These are phyloP conservation scores for Candida argentea DNA, from an alignment of 805 yeast genomes.

Conservation along the genomic window DNA sequence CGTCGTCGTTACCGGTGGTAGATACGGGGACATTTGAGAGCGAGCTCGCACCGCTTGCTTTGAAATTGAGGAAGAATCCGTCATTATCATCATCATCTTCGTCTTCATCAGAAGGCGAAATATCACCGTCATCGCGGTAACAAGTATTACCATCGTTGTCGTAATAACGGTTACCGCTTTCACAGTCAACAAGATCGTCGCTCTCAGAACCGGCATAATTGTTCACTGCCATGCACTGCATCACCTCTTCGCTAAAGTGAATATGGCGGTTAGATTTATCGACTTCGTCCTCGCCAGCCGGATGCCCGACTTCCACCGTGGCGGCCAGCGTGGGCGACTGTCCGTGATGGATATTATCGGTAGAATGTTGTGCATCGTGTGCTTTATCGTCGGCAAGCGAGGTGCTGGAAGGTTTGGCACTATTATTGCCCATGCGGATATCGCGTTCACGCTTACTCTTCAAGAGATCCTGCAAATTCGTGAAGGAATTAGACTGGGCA, in stretches of 20 bases:
- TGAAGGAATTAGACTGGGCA: conserved; percentile 9
- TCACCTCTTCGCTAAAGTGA: conserved; percentile 89
- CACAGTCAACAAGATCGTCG: conserved; percentile 21
- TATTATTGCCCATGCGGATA: not conserved
- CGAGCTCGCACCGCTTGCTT: conserved; percentile 26
- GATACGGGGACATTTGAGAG: conserved; percentile 10
- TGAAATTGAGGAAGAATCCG: conserved; percentile 55
- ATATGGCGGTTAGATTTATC: conserved; percentile 47
- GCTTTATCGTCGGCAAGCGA: not conserved
- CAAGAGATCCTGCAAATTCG: conserved; percentile 7
- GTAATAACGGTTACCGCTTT: conserved; percentile 2
- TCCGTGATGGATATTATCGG: too few species aligned
- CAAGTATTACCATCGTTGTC: conserved; percentile 3
- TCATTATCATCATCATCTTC: conserved; percentile 28
- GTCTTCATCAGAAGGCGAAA: conserved; percentile 5
- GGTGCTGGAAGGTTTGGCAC: not conserved
- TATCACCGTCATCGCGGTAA: not conserved
- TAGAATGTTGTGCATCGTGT: not conserved
- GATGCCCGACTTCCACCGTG: not conserved
- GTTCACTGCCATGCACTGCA: conserved; percentile 80
- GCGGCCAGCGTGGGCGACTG: too few species aligned
- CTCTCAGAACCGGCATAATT: conserved; percentile 14
- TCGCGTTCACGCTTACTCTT: conserved; percentile 1
- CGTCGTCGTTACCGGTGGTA: conserved; percentile 3
- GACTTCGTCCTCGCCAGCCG: not conserved